Evolutionary conservation across 495 filamentous ascomycete species (phyloP), one percentile per base, ranked within the genome.

Genomic region (Talaromyces ruber): DNA sequence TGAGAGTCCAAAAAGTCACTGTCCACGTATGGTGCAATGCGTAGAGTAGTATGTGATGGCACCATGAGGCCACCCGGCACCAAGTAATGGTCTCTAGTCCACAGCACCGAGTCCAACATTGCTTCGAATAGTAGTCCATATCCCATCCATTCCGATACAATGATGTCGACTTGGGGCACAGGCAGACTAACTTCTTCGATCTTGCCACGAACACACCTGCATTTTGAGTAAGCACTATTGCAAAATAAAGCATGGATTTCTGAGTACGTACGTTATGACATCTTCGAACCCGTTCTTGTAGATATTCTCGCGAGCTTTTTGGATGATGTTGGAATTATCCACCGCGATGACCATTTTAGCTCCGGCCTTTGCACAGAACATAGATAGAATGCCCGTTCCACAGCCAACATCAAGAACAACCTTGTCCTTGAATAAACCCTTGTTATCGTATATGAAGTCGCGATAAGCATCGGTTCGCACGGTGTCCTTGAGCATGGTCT

Each of bases 111-210:
- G 74, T 96, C 92, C 64, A 97, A 83, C 93, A 97, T 97, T 66
- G 86, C 87, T 80, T 97, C 93, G 71, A 94, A 97, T 7, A 97
- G 83, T 4, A 97, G 79, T 70, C 89, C 88, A 71, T 97, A 97
- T 4, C 93, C 93, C 93, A 97, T 97, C 93, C 93, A 97, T 72
- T 97, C 93, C 2, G 91, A 96, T 61, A 97, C 86, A 66, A 97
- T 96, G 72, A 97, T 92, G 67, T 97, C 93, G 53, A 97, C 93
- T 70, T 93, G 81, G 61, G 84, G 80, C 64, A 92, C 88, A 1
- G 91, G 90, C 58, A 95, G 67, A 34, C 82, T 79, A 43, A 96
- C 87, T 69, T 97, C 93, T 72, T 97, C 93, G 71, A 97, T 92
- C 78, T 94, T 96, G 56, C 93, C 93, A 67, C 88, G 90, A 61